Evolutionary conservation across 495 filamentous ascomycete genomes (phyloP).

Genomic region (Astrothelium macrocarpum): DNA sequence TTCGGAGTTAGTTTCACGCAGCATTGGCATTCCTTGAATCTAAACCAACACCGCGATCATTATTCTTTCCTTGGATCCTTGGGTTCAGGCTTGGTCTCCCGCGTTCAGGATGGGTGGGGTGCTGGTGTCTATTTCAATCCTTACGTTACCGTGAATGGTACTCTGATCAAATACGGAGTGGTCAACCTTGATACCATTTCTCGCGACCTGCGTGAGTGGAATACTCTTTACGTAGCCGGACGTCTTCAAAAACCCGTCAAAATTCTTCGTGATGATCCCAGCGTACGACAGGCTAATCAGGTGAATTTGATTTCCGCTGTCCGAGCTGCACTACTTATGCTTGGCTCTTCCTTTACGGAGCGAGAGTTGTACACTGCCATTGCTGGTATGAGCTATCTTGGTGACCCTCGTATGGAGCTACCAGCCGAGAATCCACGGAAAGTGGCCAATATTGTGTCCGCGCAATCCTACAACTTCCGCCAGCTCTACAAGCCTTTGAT

Average conservation of each 20-base stretch:
- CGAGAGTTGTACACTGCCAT: constrained; percentile 82
- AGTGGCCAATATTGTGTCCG: constrained; percentile 82
- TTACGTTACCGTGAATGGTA: constrained; percentile 90
- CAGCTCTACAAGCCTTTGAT: constrained; percentile 83
- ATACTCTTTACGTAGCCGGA: constrained; percentile 86
- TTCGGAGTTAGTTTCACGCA: constrained; percentile 92
- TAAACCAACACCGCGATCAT: constrained; percentile 79
- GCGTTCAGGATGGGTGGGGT: constrained; percentile 77
- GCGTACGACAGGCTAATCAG: constrained; percentile 86
- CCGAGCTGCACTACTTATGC: constrained; percentile 75
- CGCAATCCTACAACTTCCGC: constrained; percentile 85
- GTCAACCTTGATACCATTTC: constrained; percentile 86
- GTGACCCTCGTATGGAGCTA: constrained; percentile 75
- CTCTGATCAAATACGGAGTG: constrained; percentile 93
- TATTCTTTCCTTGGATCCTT: constrained; percentile 81
- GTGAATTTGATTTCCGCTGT: constrained; percentile 87
- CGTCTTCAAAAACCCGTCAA: constrained; percentile 96
- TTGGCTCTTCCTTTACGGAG: constrained; percentile 78
- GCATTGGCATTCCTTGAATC: constrained; percentile 92
- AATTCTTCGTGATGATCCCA: constrained; percentile 86
- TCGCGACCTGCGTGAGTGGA: constrained; percentile 76
- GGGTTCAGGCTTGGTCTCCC: constrained; percentile 71
- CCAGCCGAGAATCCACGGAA: constrained; percentile 76
- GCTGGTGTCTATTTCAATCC: constrained; percentile 97
- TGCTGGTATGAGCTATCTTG: constrained; percentile 82